phyloP scores from a whole-genome alignment of 2,329 filamentous ascomycete genomes.

The Nothophoma quercina region DNA sequence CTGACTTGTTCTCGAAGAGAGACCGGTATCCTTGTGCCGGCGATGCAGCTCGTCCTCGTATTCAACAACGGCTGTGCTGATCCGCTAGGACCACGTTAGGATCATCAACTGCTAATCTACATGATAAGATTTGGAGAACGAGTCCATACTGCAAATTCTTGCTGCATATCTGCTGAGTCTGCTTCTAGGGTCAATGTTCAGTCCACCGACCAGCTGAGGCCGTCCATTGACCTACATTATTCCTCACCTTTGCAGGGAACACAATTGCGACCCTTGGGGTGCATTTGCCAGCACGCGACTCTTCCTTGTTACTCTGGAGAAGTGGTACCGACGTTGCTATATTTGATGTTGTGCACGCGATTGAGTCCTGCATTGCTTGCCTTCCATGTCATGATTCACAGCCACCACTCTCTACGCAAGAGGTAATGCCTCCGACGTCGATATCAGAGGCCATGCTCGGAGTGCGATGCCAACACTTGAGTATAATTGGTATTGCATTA shows the following conservation, averaged over 20 bases:
- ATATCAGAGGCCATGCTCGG: not conserved
- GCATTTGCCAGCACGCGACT: constrained; percentile 8
- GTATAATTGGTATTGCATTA: constrained; percentile 2
- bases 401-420: not conserved
- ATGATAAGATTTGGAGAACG: too few species aligned
- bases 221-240: constrained; percentile 1
- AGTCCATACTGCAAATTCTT: too few species aligned
- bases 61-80: not conserved
- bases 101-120: not conserved
- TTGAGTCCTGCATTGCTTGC: constrained; percentile 13
- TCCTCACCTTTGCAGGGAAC: constrained; percentile 5
- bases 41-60: not conserved
- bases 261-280: constrained; percentile 8
- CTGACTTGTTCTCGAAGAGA: constrained; percentile 6
- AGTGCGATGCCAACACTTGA: not conserved
- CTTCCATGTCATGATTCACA: not conserved
- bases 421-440: not conserved
- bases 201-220: not conserved
- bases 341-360: constrained; percentile 8
- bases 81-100: not conserved
- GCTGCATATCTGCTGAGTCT: too few species aligned
- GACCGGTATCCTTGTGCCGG: not conserved
- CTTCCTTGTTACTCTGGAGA: constrained; percentile 4
- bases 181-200: not conserved
- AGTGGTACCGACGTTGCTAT: constrained; percentile 7